These are phyloP conservation scores for Ophiocordyceps sinensis DNA, from an alignment of 2,329 filamentous ascomycete species.

Conservation along the genomic window DNA sequence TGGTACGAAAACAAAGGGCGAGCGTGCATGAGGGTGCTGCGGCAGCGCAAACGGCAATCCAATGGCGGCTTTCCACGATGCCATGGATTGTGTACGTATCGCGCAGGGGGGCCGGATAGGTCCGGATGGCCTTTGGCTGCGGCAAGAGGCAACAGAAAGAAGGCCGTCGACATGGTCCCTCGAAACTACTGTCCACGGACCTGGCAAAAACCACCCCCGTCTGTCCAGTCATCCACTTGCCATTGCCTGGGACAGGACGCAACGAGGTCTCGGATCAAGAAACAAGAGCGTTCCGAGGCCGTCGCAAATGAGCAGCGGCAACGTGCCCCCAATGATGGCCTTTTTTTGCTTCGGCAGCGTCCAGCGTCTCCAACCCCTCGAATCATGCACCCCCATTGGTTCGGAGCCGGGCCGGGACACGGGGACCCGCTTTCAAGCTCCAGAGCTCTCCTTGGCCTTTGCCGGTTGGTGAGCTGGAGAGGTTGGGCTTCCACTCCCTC, in stretches of 20 bases:
- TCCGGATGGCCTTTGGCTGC: background rate
- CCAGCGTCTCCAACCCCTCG: background rate
- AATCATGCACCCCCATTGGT: background rate
- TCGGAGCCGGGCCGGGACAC: background rate
- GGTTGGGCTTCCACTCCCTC: background rate
- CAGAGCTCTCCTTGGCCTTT: background rate
- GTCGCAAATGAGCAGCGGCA: background rate
- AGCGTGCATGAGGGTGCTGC: slow-evolving; percentile 1
- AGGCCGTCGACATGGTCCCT: too few relatives aligned
- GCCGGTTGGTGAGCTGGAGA: background rate
- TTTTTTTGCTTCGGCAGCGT: background rate
- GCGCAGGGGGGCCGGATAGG: background rate
- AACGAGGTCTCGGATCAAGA: background rate
- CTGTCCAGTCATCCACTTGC: too few relatives aligned
- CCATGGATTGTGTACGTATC: slow-evolving; percentile 1
- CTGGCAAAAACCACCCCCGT: background rate
- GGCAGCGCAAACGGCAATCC: slow-evolving; percentile 8
- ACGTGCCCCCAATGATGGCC: background rate
- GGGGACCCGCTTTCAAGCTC: background rate
- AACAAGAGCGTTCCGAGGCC: background rate
- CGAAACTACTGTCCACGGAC: too few relatives aligned
- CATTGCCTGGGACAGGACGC: background rate
- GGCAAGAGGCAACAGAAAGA: background rate
- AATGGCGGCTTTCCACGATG: slow-evolving; percentile 19
- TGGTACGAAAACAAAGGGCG: background rate